Conservation (phyloP, 2,329 filamentous ascomycete genomes). For the Fusarium sp. region DNA sequence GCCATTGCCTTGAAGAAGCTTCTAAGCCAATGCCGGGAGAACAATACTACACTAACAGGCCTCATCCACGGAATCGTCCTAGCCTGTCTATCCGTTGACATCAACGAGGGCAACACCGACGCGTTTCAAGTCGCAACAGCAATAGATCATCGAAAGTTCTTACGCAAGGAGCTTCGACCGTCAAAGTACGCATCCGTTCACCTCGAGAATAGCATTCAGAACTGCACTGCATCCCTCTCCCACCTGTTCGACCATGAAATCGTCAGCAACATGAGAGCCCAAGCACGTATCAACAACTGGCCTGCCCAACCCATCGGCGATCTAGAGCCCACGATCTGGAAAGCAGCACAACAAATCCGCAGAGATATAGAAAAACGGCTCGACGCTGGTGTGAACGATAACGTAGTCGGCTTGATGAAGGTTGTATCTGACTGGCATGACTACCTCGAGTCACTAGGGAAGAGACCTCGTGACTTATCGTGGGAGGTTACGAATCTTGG, state of each 20-base stretch:
- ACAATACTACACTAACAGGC: neutral
- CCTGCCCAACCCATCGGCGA: neutral
- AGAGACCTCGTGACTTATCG: constrained; percentile 1
- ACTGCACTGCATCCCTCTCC: neutral
- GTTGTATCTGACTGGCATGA: constrained; percentile 7
- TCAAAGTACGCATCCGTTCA: neutral
- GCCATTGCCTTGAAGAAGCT: neutral
- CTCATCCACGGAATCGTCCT: neutral
- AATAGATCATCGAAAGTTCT: neutral
- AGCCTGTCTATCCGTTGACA: neutral
- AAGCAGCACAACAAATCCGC: neutral
- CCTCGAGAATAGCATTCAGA: neutral
- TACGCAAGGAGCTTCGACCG: neutral
- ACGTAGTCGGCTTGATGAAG: neutral
- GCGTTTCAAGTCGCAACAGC: neutral
- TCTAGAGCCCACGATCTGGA: neutral
- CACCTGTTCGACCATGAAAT: neutral
- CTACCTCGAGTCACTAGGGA: neutral
- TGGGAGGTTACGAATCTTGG: constrained; percentile 10
- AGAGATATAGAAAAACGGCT: neutral
- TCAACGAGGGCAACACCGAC: neutral
- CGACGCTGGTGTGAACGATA: neutral
- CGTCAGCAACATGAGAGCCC: neutral
- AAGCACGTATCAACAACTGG: constrained; percentile 4
- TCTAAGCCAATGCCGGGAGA: neutral